These are phyloP conservation scores for Suhomyces tanzawaensis DNA, from an alignment of 805 yeast species.

Conservation along the genomic window DNA sequence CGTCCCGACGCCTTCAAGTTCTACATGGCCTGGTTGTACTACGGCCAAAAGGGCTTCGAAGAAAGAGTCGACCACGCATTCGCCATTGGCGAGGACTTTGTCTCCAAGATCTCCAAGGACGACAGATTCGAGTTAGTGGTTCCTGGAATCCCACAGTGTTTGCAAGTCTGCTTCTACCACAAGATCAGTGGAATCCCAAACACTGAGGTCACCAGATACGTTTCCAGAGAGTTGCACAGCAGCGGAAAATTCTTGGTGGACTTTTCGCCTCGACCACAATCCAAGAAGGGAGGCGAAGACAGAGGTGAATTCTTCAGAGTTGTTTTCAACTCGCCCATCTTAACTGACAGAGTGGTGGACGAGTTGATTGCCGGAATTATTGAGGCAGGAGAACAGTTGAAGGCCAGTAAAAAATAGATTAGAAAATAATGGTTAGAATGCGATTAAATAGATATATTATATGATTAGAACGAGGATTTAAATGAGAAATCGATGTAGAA, in stretches of 20 bases:
- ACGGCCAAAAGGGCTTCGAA: constrained; percentile 65
- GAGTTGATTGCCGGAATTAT: constrained; percentile 34
- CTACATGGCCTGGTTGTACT: constrained; percentile 78
- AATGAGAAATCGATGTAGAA: too few relatives aligned
- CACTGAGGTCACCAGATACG: constrained; percentile 57
- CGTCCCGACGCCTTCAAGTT: constrained; percentile 79
- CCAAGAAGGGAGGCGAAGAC: constrained; percentile 28
- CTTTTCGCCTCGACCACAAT: constrained; percentile 64
- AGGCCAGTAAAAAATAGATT: background rate
- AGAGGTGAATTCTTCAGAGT: constrained; percentile 82
- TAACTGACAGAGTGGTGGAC: constrained; percentile 34
- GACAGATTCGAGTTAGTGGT: constrained; percentile 53
- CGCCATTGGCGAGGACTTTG: constrained; percentile 61
- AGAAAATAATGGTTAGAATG: too few relatives aligned
- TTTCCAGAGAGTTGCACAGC: constrained; percentile 58
- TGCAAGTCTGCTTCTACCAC: constrained; percentile 82
- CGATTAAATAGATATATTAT: too few relatives aligned
- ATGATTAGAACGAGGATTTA: too few relatives aligned
- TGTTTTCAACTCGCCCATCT: constrained; percentile 72
- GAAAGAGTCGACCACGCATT: constrained; percentile 72
- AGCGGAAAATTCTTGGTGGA: constrained; percentile 72
- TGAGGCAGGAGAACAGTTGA: background rate
- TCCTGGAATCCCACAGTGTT: constrained; percentile 55
- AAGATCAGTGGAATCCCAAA: constrained; percentile 38
- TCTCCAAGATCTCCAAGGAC: constrained; percentile 34